Evolutionary conservation across 306 rosid genomes (phyloP).

Genomic region (Dalbergia oliveri): DNA sequence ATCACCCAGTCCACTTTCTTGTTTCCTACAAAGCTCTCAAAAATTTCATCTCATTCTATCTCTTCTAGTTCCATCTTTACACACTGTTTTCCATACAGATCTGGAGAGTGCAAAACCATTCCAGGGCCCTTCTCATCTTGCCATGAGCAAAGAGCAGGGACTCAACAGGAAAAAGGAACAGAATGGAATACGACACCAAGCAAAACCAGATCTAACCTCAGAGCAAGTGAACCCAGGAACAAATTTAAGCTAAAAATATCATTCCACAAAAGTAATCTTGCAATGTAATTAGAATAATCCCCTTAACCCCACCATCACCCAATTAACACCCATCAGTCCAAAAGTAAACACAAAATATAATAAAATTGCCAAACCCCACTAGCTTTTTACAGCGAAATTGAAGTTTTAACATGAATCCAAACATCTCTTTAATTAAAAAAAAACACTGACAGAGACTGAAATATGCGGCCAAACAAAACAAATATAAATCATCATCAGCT

Average conservation of each 20-base stretch:
- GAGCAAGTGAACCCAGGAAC: slow-evolving; percentile 24
- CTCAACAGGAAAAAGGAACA: neutral
- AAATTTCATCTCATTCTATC: neutral
- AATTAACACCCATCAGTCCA: slow-evolving; percentile 22
- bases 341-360: neutral
- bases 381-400: neutral
- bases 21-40: neutral
- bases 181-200: neutral
- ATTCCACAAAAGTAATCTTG: slow-evolving; percentile 13
- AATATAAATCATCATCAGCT: neutral
- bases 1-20: neutral
- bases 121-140: slow-evolving; percentile 5
- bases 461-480: neutral
- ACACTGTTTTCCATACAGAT: slow-evolving; percentile 23
- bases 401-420: neutral
- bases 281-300: neutral
- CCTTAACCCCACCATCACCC: slow-evolving; percentile 10
- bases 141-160: neutral
- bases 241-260: slow-evolving; percentile 35
- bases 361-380: slow-evolving; percentile 6
- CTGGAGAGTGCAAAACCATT: slow-evolving; percentile 17
- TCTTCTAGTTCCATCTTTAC: neutral
- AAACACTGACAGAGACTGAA: neutral
- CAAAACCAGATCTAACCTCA: slow-evolving; percentile 31
- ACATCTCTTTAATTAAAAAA: too few relatives aligned